phyloP scores from a whole-genome alignment of 331 rosid species.

The Quercus lobata region DNA sequence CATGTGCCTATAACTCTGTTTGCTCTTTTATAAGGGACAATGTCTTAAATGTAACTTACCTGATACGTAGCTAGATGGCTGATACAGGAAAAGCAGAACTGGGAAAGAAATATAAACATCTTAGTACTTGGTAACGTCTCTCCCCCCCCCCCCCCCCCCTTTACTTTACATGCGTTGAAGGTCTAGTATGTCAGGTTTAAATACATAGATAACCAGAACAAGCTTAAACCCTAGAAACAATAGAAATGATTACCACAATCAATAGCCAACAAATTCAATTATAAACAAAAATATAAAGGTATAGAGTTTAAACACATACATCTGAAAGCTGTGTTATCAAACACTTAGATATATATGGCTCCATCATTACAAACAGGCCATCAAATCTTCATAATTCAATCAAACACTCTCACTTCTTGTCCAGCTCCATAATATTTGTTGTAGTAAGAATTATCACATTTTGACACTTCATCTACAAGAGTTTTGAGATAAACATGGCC shows the following conservation, averaged over 20 bases:
- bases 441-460: slow-evolving; percentile 68
- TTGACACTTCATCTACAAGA: slow-evolving; percentile 80
- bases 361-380: slow-evolving; percentile 44
- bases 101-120: neutral
- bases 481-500: too few relatives aligned
- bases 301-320: slow-evolving; percentile 36
- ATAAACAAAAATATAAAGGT: neutral
- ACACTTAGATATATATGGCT: slow-evolving; percentile 55
- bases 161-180: neutral
- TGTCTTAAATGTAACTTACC: neutral
- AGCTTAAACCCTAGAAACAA: neutral
- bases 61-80: neutral
- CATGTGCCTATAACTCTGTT: neutral
- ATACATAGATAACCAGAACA: neutral
- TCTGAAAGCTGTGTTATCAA: slow-evolving; percentile 60
- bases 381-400: slow-evolving; percentile 64
- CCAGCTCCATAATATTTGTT: slow-evolving; percentile 67
- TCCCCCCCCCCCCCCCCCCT: too few relatives aligned
- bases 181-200: neutral
- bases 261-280: neutral
- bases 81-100: neutral
- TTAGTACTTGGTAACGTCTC: too few relatives aligned
- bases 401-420: neutral
- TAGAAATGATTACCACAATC: neutral
- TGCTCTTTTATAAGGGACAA: neutral